Evolutionary conservation across 768 basidiomycete species (phyloP).

Genomic region (Amanita jacksonii): DNA sequence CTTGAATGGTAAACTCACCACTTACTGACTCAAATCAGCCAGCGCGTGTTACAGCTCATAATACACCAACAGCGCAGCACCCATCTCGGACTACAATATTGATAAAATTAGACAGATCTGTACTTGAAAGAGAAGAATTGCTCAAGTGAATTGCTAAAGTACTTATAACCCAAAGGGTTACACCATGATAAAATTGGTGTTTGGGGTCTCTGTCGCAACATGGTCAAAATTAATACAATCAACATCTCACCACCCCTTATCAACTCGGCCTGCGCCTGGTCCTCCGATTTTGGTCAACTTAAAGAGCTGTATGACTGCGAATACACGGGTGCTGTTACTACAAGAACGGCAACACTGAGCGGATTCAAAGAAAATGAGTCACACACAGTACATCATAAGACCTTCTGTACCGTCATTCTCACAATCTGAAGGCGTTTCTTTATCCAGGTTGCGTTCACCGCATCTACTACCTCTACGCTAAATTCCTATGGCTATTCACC

Average conservation of each 20-base stretch:
- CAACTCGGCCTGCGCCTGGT: constrained; percentile 79
- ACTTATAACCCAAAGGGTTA: too few relatives aligned
- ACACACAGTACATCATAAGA: constrained; percentile 48
- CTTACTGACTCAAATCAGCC: constrained; percentile 44
- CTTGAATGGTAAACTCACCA: too few relatives aligned
- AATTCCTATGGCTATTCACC: constrained; percentile 90
- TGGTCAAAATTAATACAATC: constrained; percentile 52
- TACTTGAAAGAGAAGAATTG: constrained; percentile 90
- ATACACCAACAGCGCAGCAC: constrained; percentile 71
- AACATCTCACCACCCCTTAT: constrained; percentile 54
- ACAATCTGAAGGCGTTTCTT: constrained; percentile 4
- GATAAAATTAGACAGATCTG: constrained; percentile 90
- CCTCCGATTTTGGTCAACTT: constrained; percentile 58
- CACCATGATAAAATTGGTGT: constrained; percentile 9
- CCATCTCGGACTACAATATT: constrained; percentile 91
- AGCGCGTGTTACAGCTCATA: constrained; percentile 92
- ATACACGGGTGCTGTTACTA: constrained; percentile 72
- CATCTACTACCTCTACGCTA: constrained; percentile 44
- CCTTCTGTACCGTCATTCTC: constrained; percentile 5
- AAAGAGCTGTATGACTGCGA: constrained; percentile 53
- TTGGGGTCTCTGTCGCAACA: constrained; percentile 20
- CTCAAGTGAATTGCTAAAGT: constrained; percentile 43
- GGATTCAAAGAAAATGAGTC: constrained; percentile 61
- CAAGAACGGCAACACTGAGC: constrained; percentile 60
- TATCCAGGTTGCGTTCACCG: constrained; percentile 51